phyloP scores from a whole-genome alignment of 257 asterid genomes.

The Jacaranda mimosifolia region DNA sequence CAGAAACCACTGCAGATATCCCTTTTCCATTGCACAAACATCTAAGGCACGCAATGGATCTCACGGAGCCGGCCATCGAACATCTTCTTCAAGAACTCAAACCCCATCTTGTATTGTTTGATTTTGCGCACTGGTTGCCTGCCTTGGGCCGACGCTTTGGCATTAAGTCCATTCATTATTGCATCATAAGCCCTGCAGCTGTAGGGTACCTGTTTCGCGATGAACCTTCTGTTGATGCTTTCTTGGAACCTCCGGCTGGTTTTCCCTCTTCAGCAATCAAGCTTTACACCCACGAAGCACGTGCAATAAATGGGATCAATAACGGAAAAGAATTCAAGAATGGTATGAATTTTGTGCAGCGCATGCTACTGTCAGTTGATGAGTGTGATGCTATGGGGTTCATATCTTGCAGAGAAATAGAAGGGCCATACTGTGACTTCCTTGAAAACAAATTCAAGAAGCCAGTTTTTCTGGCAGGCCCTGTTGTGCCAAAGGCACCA shows the following conservation, averaged over 20 bases:
- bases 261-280: slow-evolving; percentile 42
- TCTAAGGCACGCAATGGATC: slow-evolving; percentile 62
- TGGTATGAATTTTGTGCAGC: slow-evolving; percentile 40
- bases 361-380: slow-evolving; percentile 33
- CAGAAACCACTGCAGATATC: slow-evolving; percentile 58
- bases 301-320: slow-evolving; percentile 36
- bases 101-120: slow-evolving; percentile 54
- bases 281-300: slow-evolving; percentile 54
- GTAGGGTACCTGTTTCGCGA: slow-evolving; percentile 51
- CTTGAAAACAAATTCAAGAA: slow-evolving; percentile 48
- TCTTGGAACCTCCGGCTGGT: slow-evolving; percentile 50
- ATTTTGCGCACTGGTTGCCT: slow-evolving; percentile 59
- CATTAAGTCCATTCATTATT: slow-evolving; percentile 44
- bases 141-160: slow-evolving; percentile 40
- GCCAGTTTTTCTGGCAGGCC: slow-evolving; percentile 54
- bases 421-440: slow-evolving; percentile 44
- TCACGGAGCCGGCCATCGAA: slow-evolving; percentile 44
- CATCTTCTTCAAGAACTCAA: slow-evolving; percentile 33
- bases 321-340: slow-evolving; percentile 35
- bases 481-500: slow-evolving; percentile 47
- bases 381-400: slow-evolving; percentile 51
- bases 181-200: slow-evolving; percentile 50
- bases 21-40: slow-evolving; percentile 47
- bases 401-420: slow-evolving; percentile 55
- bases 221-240: slow-evolving; percentile 34